Evolutionary conservation across 106 monocot genomes (phyloP).

Genomic region (Phalaenopsis aphrodite): DNA sequence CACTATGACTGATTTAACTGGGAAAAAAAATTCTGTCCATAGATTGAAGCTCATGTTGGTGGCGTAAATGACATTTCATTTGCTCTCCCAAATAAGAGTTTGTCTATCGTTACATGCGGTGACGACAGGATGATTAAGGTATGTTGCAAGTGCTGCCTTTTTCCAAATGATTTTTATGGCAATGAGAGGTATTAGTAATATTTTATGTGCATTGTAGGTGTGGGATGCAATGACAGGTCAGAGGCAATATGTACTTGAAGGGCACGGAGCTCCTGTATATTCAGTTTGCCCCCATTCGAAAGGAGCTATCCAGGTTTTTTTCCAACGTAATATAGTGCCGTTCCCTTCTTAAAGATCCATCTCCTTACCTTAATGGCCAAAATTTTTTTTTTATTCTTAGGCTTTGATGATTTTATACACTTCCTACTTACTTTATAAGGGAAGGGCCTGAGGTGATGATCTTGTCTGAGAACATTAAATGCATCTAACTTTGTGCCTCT

Average conservation of each 20-base stretch:
- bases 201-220: constrained; percentile 30
- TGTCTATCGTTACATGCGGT: constrained; percentile 70
- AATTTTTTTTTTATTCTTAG: background rate
- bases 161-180: constrained; percentile 9
- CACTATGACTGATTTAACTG: background rate
- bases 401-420: background rate
- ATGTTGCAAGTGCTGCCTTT: constrained; percentile 2
- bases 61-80: constrained; percentile 98
- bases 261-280: constrained; percentile 43
- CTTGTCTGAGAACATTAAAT: background rate
- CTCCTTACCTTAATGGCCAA: background rate
- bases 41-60: constrained; percentile 97
- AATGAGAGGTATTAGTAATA: background rate
- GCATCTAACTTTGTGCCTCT: constrained; percentile 1
- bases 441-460: background rate
- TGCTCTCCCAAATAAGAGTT: constrained; percentile 84
- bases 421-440: background rate
- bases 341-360: background rate
- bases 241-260: constrained; percentile 34
- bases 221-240: constrained; percentile 62
- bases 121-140: constrained; percentile 81
- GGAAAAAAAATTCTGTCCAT: background rate
- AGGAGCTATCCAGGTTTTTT: constrained; percentile 68
- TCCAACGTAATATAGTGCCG: background rate
- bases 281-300: constrained; percentile 46